phyloP scores from a whole-genome alignment of 805 yeast species.

The Monosporozyma servazzii region DNA sequence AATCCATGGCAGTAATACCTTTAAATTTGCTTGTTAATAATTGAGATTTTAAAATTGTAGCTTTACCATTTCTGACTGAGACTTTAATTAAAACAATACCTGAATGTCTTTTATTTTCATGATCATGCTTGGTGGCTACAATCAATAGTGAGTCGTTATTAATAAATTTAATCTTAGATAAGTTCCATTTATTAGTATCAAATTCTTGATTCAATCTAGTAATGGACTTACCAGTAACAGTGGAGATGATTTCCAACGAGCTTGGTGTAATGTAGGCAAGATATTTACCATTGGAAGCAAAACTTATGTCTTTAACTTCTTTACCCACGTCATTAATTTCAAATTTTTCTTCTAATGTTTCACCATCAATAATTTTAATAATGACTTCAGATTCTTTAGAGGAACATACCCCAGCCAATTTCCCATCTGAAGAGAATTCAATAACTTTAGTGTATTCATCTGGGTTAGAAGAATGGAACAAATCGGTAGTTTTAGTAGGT shows the following conservation, averaged over 20 bases:
- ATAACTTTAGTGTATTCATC: slow-evolving; percentile 59
- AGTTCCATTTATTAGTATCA: slow-evolving; percentile 16
- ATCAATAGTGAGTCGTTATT: slow-evolving; percentile 31
- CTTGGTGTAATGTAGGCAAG: slow-evolving; percentile 53
- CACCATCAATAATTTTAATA: slow-evolving; percentile 50
- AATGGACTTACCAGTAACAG: slow-evolving; percentile 33
- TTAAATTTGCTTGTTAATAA: slow-evolving; percentile 33
- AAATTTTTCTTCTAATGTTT: slow-evolving; percentile 42
- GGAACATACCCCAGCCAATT: slow-evolving; percentile 57
- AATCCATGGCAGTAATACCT: slow-evolving; percentile 49
- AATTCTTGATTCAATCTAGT: slow-evolving; percentile 27
- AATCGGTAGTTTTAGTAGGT: slow-evolving; percentile 51
- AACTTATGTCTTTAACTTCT: slow-evolving; percentile 54
- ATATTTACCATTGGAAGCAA: slow-evolving; percentile 57
- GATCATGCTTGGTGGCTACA: slow-evolving; percentile 27
- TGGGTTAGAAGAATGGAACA: slow-evolving; percentile 36
- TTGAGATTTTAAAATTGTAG: slow-evolving; percentile 19
- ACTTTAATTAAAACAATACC: slow-evolving; percentile 34
- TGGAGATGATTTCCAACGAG: slow-evolving; percentile 37
- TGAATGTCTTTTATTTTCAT: background rate
- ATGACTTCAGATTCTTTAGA: slow-evolving; percentile 50
- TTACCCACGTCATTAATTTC: slow-evolving; percentile 41
- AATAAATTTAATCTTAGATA: slow-evolving; percentile 32
- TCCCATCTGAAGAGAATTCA: slow-evolving; percentile 44
- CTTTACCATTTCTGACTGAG: slow-evolving; percentile 23